A percentile compares a stretch with the other conserved stretches of the same genome.
Conservation (phyloP, 202 grass and related monocot genomes). For the Carex arenaria region DNA sequence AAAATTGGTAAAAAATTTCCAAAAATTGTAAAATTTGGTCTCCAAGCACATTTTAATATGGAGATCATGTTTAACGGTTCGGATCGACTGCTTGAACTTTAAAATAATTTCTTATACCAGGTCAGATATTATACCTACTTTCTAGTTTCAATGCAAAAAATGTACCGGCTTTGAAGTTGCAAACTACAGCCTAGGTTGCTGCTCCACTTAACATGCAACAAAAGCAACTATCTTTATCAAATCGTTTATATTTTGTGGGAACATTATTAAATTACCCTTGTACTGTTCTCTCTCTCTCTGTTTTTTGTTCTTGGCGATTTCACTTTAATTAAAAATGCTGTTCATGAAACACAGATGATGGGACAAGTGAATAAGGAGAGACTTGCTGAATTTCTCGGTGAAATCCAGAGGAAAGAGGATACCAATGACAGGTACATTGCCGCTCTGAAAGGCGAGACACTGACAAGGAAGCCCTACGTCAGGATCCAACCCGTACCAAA, state of each 20-base stretch:
- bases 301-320: not conserved
- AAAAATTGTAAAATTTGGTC: too few relatives aligned
- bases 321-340: not conserved
- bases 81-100: too few relatives aligned
- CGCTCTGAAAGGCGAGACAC: conserved; percentile 77
- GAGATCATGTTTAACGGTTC: too few relatives aligned
- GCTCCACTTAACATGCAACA: not conserved
- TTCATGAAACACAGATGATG: conserved; percentile 63
- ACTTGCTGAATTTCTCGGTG: conserved; percentile 88
- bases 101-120: too few relatives aligned
- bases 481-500: conserved; percentile 50
- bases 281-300: not conserved
- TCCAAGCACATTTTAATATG: too few relatives aligned
- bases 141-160: not conserved
- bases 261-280: not conserved
- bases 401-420: conserved; percentile 90
- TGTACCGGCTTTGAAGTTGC: not conserved
- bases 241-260: not conserved
- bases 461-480: conserved; percentile 78
- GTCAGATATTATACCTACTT: not conserved
- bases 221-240: not conserved
- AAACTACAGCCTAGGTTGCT: not conserved
- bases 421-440: conserved; percentile 87
- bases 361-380: conserved; percentile 86
- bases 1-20: too few relatives aligned